Evolutionary conservation across 495 filamentous ascomycete species (phyloP).

Genomic region (Staphylotrichum longicolle): DNA sequence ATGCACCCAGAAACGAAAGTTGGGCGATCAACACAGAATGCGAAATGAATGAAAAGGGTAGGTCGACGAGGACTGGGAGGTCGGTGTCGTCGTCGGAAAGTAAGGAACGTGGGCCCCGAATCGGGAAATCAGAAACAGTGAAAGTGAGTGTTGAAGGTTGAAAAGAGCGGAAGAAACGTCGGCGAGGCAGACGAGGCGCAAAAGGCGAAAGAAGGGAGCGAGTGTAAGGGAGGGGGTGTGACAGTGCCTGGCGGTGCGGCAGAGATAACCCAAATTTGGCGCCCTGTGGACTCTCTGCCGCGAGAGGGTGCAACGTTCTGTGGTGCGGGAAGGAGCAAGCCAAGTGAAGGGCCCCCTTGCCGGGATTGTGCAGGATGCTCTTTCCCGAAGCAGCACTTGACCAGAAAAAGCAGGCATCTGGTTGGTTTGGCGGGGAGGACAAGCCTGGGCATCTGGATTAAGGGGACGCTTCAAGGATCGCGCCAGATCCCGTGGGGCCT

Average conservation of each 20-base stretch:
- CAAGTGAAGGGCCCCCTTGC: conserved; percentile 24
- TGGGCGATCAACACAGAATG: conserved; percentile 25
- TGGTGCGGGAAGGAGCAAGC: conserved; percentile 22
- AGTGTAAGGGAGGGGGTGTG: conserved; percentile 22
- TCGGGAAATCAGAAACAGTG: conserved; percentile 11
- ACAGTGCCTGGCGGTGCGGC: conserved; percentile 15
- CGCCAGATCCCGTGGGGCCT: conserved; percentile 19
- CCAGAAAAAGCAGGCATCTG: conserved; percentile 15
- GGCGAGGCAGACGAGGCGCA: conserved; percentile 16
- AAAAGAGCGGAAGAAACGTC: conserved; percentile 8
- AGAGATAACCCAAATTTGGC: conserved; percentile 25
- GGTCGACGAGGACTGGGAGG: not conserved
- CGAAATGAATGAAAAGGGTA: conserved; percentile 20
- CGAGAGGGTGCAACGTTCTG: not conserved
- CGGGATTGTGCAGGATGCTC: conserved; percentile 15
- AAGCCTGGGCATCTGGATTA: conserved; percentile 29
- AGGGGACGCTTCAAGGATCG: conserved; percentile 28
- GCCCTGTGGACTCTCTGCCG: conserved; percentile 3
- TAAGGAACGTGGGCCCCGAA: conserved; percentile 25
- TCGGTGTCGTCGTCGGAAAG: conserved; percentile 11
- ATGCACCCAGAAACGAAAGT: conserved; percentile 19
- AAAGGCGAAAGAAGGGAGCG: conserved; percentile 18
- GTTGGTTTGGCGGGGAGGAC: conserved; percentile 24
- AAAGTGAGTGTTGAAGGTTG: conserved; percentile 25
- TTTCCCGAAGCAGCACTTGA: conserved; percentile 30